A percentile compares a stretch with the other conserved stretches of the same genome.
These are phyloP conservation scores for Colletotrichum lindemuthianum DNA, from an alignment of 2,329 filamentous ascomycete species.

Conservation along the genomic window DNA sequence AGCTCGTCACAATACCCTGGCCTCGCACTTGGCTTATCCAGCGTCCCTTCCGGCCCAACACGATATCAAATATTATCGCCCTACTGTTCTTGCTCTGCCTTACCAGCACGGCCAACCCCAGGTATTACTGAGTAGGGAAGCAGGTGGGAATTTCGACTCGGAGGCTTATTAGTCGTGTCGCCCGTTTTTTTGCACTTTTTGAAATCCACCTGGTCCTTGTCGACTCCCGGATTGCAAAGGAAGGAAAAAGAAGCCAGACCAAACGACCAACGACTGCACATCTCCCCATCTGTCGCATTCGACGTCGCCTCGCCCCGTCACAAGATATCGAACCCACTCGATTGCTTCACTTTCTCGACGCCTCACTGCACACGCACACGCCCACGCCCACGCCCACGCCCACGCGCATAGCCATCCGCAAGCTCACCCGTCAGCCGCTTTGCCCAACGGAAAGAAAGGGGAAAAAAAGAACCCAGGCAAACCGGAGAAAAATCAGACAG, in stretches of 20 bases:
- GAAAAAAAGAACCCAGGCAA: too few relatives aligned
- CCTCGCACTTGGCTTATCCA: too few relatives aligned
- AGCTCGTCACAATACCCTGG: not conserved
- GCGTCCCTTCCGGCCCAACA: slow-evolving; percentile 2
- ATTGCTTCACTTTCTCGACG: slow-evolving; percentile 9
- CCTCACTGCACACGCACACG: not conserved
- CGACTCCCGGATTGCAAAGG: slow-evolving; percentile 12
- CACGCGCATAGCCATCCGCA: too few relatives aligned
- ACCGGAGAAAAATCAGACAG: not conserved
- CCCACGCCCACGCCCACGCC: too few relatives aligned
- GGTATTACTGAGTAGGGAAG: too few relatives aligned
- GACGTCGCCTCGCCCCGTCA: slow-evolving; percentile 10
- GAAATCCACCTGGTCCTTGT: slow-evolving; percentile 14
- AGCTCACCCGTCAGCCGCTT: too few relatives aligned
- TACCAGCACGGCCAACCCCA: not conserved
- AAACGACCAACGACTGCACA: not conserved
- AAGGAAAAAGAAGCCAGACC: not conserved
- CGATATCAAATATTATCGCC: not conserved
- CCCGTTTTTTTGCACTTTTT: slow-evolving; percentile 6
- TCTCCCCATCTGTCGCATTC: slow-evolving; percentile 12
- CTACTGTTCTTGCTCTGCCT: not conserved
- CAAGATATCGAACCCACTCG: slow-evolving; percentile 11
- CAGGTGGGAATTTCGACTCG: not conserved
- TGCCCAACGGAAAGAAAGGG: too few relatives aligned
- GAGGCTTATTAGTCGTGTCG: slow-evolving; percentile 3